Evolutionary conservation across 768 basidiomycete genomes (phyloP), one percentile per base, ranked within the genome.

Genomic region (Clitopilus hobsonii): DNA sequence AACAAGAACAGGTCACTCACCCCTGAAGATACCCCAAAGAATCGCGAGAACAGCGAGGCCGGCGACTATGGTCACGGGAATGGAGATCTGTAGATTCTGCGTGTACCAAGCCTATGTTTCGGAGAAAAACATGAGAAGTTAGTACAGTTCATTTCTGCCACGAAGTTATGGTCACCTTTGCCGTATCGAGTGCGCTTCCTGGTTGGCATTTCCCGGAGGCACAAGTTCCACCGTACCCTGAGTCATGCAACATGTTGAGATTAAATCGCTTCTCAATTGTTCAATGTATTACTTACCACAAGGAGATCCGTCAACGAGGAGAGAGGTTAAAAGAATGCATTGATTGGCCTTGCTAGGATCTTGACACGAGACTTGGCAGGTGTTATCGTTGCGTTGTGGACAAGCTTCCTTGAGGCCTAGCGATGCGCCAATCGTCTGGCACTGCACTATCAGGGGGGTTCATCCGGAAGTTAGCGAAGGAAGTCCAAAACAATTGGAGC

Each of bases 341-440:
- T 79, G 78, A 56, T 82, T 79, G 13, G 79, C 52, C 13, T 68
- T 67, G 14, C 58, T 76, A 4, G 92, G 92, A 70, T 89, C 86
- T 65, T 85, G 80, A 67, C 92, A 96, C 3, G 87, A 85, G 49
- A 94, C 85, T 62, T 86, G 84, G 68, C 92, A 94, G 32, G 78
- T 78, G 53, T 76, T 78, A 67, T 89, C 83, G 62, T 78, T 78
- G 53, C 72, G 77, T 62, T 72, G 80, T 0, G 86, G 82, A 68
- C 92, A 94, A 2, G 83, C 85, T 47, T 69, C 67, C n/a, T 74
- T 75, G 38, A 92, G 74, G 54, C 81, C 80, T 79, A 92, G 76
- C n/a, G 86, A 83, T 6, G 82, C 72, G 6, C 91, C 91, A 56
- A 86, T 80, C 24, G 72, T 77, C 64, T 82, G 80, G 67, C 91